Percentiles rank a stretch among this genome's conserved stretches.
Conservation (phyloP, 805 yeast genomes). For the Wickerhamomyces bisporus region DNA sequence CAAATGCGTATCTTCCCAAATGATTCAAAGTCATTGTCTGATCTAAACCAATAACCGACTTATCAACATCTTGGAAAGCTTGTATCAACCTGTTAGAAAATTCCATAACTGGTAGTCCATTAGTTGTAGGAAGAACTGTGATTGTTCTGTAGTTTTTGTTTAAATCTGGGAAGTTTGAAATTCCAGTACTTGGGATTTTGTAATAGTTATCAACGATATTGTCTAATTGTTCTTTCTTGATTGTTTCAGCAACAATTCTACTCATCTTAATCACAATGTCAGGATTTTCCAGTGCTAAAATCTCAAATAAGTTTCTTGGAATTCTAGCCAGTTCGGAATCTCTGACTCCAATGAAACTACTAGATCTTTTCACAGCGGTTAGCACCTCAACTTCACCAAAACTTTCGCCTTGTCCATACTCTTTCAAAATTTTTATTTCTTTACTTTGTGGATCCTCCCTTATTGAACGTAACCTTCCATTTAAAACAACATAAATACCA, state of each 20-base stretch:
- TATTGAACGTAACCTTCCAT: slow-evolving; percentile 76
- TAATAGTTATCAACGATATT: slow-evolving; percentile 3
- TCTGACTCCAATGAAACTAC: slow-evolving; percentile 76
- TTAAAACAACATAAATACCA: slow-evolving; percentile 83
- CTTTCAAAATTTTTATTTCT: slow-evolving; percentile 45
- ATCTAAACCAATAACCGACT: slow-evolving; percentile 72
- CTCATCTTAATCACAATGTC: slow-evolving; percentile 87
- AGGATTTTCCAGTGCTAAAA: slow-evolving; percentile 79
- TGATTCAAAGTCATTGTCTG: slow-evolving; percentile 76
- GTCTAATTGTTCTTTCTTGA: slow-evolving; percentile 20
- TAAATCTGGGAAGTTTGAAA: slow-evolving; percentile 18
- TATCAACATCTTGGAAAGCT: slow-evolving; percentile 70
- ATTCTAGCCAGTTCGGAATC: slow-evolving; percentile 93
- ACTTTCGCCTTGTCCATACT: slow-evolving; percentile 90
- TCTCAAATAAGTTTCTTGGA: slow-evolving; percentile 84
- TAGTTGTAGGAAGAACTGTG: slow-evolving; percentile 73
- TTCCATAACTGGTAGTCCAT: slow-evolving; percentile 80
- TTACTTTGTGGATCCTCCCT: slow-evolving; percentile 20
- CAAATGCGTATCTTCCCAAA: slow-evolving; percentile 90
- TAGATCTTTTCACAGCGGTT: slow-evolving; percentile 66
- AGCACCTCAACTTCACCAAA: slow-evolving; percentile 94
- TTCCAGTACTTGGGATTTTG: slow-evolving; percentile 27
- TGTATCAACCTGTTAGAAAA: slow-evolving; percentile 70
- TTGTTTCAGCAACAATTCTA: slow-evolving; percentile 70
- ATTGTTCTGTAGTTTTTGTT: slow-evolving; percentile 68